phyloP scores from a whole-genome alignment of 305 asterid species.

The Andrographis paniculata region DNA sequence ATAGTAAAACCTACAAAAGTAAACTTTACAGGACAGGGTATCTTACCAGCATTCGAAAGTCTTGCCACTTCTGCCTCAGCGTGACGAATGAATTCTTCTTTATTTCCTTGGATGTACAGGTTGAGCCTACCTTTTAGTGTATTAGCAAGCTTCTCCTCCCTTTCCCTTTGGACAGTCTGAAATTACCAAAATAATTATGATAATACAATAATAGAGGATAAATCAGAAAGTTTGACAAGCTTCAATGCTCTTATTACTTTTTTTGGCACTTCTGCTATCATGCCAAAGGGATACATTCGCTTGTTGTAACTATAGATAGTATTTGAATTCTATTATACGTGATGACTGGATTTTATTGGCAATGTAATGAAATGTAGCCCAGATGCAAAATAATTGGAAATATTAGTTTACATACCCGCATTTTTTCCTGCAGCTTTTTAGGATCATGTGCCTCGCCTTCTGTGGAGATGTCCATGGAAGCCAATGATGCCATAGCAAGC shows the following conservation, averaged over 20 bases:
- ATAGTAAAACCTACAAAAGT: not conserved
- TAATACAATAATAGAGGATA: not conserved
- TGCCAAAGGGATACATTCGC: too few relatives aligned
- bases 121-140: conserved; percentile 74
- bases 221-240: not conserved
- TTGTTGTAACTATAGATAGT: too few relatives aligned
- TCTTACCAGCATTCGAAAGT: conserved; percentile 87
- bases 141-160: conserved; percentile 89
- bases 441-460: conserved; percentile 88
- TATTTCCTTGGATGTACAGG: conserved; percentile 83
- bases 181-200: conserved; percentile 17
- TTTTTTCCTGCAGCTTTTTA: conserved; percentile 79
- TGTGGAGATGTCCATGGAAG: conserved; percentile 74
- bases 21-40: not conserved
- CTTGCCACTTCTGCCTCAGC: conserved; percentile 82
- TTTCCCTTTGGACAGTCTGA: conserved; percentile 83
- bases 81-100: conserved; percentile 63
- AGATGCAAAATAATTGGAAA: conserved; percentile 1
- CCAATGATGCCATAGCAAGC: conserved; percentile 99
- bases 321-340: not conserved
- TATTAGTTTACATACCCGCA: conserved; percentile 59
- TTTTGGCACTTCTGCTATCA: too few relatives aligned
- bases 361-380: not conserved
- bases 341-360: not conserved
- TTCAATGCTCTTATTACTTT: too few relatives aligned